phyloP scores from a whole-genome alignment of 1,139 yeast species.

The Magnusiomyces paraingens region DNA sequence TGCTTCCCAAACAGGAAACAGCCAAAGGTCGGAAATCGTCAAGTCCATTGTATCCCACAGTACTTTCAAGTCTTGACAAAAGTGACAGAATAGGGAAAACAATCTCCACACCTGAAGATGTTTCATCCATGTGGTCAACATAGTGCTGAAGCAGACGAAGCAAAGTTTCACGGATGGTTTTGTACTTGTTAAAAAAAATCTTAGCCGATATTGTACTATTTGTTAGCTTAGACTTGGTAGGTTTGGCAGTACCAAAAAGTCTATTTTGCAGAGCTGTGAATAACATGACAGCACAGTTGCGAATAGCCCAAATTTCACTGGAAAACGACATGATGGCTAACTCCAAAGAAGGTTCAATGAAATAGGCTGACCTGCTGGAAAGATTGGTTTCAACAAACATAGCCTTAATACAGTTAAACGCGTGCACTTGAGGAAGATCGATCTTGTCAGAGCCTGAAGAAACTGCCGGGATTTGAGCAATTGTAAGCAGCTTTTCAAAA shows the following conservation, averaged over 20 bases:
- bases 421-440: slow-evolving; percentile 89
- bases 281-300: slow-evolving; percentile 91
- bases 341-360: slow-evolving; percentile 52
- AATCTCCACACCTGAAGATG: slow-evolving; percentile 39
- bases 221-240: slow-evolving; percentile 25
- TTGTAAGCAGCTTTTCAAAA: slow-evolving; percentile 44
- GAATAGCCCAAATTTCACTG: slow-evolving; percentile 70
- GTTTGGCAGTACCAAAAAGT: slow-evolving; percentile 58
- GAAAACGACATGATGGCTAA: slow-evolving; percentile 58
- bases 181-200: slow-evolving; percentile 60
- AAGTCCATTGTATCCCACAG: slow-evolving; percentile 47
- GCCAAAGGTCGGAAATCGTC: slow-evolving; percentile 46
- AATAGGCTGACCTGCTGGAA: slow-evolving; percentile 45
- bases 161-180: slow-evolving; percentile 46
- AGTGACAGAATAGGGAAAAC: slow-evolving; percentile 72
- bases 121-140: slow-evolving; percentile 26
- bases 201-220: slow-evolving; percentile 49
- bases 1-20: slow-evolving; percentile 42
- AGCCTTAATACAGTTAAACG: slow-evolving; percentile 75
- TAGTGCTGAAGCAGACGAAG: slow-evolving; percentile 40
- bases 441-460: slow-evolving; percentile 44
- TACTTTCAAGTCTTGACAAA: slow-evolving; percentile 58
- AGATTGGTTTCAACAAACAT: slow-evolving; percentile 66
- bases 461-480: slow-evolving; percentile 47
- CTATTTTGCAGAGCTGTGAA: slow-evolving; percentile 78